phyloP scores from a whole-genome alignment of 192 early-diverging fungal species.

The Phycomyces nitens region DNA sequence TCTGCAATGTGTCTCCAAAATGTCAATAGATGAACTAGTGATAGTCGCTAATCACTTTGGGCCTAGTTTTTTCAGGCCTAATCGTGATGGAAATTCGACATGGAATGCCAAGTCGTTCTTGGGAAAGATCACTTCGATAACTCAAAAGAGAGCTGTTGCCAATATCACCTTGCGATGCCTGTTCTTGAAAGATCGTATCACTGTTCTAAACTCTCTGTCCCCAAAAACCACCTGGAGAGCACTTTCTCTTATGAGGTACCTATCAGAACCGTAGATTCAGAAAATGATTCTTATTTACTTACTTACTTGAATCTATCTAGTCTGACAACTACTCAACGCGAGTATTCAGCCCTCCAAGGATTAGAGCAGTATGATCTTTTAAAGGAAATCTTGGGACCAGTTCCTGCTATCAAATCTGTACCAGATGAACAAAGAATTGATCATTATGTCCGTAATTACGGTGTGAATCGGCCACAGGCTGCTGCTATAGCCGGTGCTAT shows the following conservation, averaged over 20 bases:
- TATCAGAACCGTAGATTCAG: too few relatives aligned
- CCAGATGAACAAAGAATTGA: background rate
- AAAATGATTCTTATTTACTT: background rate
- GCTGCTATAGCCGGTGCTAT: slow-evolving; percentile 72
- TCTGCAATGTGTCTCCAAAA: slow-evolving; percentile 34
- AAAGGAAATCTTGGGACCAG: slow-evolving; percentile 62
- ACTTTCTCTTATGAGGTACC: slow-evolving; percentile 45
- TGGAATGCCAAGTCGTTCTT: slow-evolving; percentile 47
- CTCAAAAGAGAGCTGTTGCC: slow-evolving; percentile 38
- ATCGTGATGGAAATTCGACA: slow-evolving; percentile 15
- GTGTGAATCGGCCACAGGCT: slow-evolving; percentile 93
- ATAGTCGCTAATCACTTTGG: slow-evolving; percentile 50
- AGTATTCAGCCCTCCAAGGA: slow-evolving; percentile 73
- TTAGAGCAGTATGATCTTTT: slow-evolving; percentile 60
- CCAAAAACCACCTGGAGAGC: slow-evolving; percentile 43
- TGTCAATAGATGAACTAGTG: slow-evolving; percentile 63
- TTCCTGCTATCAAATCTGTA: slow-evolving; percentile 38
- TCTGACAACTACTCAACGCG: slow-evolving; percentile 75
- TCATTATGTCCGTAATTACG: slow-evolving; percentile 36
- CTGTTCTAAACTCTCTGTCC: slow-evolving; percentile 39
- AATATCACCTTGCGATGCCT: slow-evolving; percentile 45
- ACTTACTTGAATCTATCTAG: slow-evolving; percentile 26
- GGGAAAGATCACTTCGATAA: slow-evolving; percentile 50
- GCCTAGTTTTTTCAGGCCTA: slow-evolving; percentile 25
- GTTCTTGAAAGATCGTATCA: slow-evolving; percentile 40